Percentiles rank a stretch among this genome's conserved stretches.
Conservation (phyloP, 164 flowering plant species). For the Protea cynaroides region DNA sequence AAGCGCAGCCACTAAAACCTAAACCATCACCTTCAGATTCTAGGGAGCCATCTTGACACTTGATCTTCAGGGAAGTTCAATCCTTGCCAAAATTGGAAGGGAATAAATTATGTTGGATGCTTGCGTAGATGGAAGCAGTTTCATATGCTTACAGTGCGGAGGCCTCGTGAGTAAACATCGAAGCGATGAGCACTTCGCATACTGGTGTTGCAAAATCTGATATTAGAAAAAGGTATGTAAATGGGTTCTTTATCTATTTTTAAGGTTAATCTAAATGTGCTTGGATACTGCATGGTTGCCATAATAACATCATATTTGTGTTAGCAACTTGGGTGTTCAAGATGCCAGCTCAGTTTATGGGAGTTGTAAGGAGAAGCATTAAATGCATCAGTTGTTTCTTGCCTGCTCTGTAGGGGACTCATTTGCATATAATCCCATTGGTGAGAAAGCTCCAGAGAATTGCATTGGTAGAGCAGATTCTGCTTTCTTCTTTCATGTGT, state of each 20-base stretch:
- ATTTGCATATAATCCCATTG: too few relatives aligned
- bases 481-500: too few relatives aligned
- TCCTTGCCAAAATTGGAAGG: slow-evolving; percentile 82
- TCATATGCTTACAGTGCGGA: slow-evolving; percentile 82
- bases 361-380: background rate
- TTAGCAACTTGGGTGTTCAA: background rate
- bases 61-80: slow-evolving; percentile 50
- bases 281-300: too few relatives aligned
- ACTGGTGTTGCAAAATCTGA: slow-evolving; percentile 68
- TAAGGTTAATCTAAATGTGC: too few relatives aligned
- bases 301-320: too few relatives aligned
- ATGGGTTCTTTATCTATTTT: too few relatives aligned
- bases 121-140: slow-evolving; percentile 92
- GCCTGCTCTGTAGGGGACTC: too few relatives aligned
- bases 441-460: too few relatives aligned
- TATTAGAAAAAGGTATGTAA: background rate
- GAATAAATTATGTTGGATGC: slow-evolving; percentile 81
- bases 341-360: background rate
- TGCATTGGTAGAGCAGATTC: too few relatives aligned
- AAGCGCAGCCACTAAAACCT: slow-evolving; percentile 47
- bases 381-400: too few relatives aligned
- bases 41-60: slow-evolving; percentile 17
- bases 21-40: slow-evolving; percentile 17
- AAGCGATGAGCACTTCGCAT: slow-evolving; percentile 79
- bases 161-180: slow-evolving; percentile 79